Percentiles rank a stretch among this genome's conserved stretches.
phyloP scores from a whole-genome alignment of 495 filamentous ascomycete species.

The Daldinia concentrica region DNA sequence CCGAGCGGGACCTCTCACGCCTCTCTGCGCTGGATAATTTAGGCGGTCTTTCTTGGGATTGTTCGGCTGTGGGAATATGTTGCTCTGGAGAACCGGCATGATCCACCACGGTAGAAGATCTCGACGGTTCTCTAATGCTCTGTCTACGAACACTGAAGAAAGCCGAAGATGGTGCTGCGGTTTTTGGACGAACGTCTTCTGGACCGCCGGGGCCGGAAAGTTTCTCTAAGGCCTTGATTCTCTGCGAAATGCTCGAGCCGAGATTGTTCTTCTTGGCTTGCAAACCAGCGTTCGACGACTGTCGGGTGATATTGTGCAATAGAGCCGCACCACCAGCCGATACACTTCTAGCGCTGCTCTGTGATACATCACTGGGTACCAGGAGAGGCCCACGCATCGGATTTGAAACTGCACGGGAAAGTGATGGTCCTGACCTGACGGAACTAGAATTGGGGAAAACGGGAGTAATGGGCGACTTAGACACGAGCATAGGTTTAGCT shows the following conservation, averaged over 20 bases:
- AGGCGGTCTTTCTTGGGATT: constrained; percentile 56
- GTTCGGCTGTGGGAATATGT: constrained; percentile 51
- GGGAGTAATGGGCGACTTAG: constrained; percentile 81
- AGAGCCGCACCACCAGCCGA: constrained; percentile 57
- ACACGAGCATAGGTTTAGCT: constrained; percentile 82
- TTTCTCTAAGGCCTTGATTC: constrained; percentile 87
- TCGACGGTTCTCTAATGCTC: constrained; percentile 52
- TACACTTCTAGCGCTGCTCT: constrained; percentile 54
- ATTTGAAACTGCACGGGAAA: constrained; percentile 58
- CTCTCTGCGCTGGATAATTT: constrained; percentile 42
- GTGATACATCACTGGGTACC: constrained; percentile 51
- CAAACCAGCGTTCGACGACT: constrained; percentile 51
- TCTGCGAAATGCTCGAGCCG: constrained; percentile 86
- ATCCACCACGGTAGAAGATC: constrained; percentile 58
- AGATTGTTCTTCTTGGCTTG: constrained; percentile 80
- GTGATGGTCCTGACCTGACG: constrained; percentile 46
- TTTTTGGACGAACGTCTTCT: constrained; percentile 52
- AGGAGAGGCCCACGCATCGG: constrained; percentile 56
- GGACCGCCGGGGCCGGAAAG: constrained; percentile 58
- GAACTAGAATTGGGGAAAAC: constrained; percentile 61
- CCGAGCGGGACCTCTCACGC: constrained; percentile 54
- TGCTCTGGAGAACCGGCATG: constrained; percentile 51
- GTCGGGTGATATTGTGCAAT: constrained; percentile 58
- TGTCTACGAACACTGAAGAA: constrained; percentile 65
- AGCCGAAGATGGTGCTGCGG: constrained; percentile 50